Evolutionary conservation across 2,329 filamentous ascomycete species (phyloP).

Genomic region (Chaetomium strumarium): DNA sequence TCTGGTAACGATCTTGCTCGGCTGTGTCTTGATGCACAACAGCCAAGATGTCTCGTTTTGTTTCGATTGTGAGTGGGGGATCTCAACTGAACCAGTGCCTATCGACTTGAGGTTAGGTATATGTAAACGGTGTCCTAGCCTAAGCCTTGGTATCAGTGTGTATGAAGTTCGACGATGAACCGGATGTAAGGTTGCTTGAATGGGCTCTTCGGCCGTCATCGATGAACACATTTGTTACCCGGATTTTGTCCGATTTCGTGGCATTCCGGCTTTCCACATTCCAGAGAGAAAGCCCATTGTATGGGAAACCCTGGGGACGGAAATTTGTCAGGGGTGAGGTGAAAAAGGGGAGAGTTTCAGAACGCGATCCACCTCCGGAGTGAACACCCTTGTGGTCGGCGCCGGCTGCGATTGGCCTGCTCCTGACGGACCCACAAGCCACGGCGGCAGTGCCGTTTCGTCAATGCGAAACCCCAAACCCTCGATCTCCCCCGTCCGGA

Average conservation of each 20-base stretch:
- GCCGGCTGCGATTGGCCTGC: conserved; percentile 15
- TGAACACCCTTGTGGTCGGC: conserved; percentile 9
- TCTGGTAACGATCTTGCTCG: neutral
- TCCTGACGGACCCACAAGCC: neutral
- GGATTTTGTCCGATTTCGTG: no score
- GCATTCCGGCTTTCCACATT: no score
- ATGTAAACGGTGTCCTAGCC: no score
- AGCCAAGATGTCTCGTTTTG: conserved; percentile 12
- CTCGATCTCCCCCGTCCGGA: neutral
- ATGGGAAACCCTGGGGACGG: neutral
- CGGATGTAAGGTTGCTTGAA: no score
- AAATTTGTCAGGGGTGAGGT: conserved; percentile 11
- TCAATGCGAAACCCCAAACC: conserved; percentile 11
- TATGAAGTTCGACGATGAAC: no score
- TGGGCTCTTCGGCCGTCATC: no score
- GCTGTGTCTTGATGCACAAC: conserved; percentile 11
- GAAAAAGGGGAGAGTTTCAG: conserved; percentile 20
- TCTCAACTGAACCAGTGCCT: neutral
- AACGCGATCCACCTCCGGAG: neutral
- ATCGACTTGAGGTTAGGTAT: no score
- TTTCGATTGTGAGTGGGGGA: conserved; percentile 9
- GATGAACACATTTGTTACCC: no score
- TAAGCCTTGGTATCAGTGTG: no score
- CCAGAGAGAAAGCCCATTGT: no score
- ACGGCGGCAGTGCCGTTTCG: neutral